phyloP scores from a whole-genome alignment of 139 green algal genomes.

The Chlorella sorokiniana region DNA sequence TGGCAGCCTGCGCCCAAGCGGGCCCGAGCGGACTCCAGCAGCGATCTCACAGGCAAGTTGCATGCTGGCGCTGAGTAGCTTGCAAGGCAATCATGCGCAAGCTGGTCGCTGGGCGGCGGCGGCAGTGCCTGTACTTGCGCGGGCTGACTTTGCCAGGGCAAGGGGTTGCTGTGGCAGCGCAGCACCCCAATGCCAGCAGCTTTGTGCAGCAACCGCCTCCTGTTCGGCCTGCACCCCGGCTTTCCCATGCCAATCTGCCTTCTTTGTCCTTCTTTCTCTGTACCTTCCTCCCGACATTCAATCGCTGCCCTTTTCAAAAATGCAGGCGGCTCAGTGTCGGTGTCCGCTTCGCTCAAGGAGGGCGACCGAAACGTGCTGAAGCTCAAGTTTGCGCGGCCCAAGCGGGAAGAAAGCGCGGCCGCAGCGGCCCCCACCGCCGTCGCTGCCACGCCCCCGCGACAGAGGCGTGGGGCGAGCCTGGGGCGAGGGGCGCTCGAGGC shows the following conservation, averaged over 20 bases:
- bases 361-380: conserved; percentile 21
- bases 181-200: neutral
- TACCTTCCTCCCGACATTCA: too few species aligned
- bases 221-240: too few species aligned
- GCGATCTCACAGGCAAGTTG: neutral
- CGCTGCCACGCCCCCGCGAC: too few species aligned
- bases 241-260: too few species aligned
- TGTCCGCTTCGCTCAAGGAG: neutral
- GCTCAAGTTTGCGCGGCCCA: conserved; percentile 22
- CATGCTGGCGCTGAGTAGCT: too few species aligned
- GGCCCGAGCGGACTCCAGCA: neutral
- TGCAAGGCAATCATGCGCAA: too few species aligned
- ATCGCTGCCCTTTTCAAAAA: neutral
- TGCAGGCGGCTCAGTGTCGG: conserved; percentile 1
- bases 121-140: too few species aligned
- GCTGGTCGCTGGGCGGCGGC: too few species aligned
- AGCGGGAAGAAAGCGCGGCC: neutral
- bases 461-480: too few species aligned
- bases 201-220: too few species aligned
- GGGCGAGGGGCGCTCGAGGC: neutral
- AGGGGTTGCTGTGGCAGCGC: too few species aligned
- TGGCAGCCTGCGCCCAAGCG: neutral
- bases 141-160: too few species aligned
- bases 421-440: neutral
- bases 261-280: neutral